phyloP scores from a whole-genome alignment of 2,329 filamentous ascomycete species.

The Camillea tinctor region DNA sequence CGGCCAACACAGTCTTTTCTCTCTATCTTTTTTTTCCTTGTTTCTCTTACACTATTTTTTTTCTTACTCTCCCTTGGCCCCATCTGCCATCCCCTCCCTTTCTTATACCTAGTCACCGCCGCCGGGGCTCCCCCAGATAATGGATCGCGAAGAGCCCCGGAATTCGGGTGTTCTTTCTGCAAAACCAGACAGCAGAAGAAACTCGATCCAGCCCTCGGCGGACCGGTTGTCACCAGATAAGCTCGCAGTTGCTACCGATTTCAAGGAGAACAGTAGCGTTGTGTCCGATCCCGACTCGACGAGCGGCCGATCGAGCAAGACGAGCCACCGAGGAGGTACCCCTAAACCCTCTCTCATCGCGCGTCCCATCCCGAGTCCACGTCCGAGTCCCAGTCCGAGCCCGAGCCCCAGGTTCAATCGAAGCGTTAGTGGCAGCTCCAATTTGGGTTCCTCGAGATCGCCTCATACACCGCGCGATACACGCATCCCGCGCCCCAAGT shows the following conservation, averaged over 20 bases:
- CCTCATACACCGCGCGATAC: constrained; percentile 23
- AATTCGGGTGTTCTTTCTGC: constrained; percentile 19
- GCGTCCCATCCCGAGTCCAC: constrained; percentile 4
- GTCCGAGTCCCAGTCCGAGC: constrained; percentile 9
- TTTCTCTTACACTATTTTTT: background rate
- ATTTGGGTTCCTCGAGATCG: constrained; percentile 12
- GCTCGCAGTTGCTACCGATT: constrained; percentile 14
- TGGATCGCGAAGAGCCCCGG: constrained; percentile 23
- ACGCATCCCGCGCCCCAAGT: constrained; percentile 28
- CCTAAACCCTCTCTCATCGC: constrained; percentile 8
- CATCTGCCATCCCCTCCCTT: no score
- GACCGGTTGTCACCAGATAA: constrained; percentile 14
- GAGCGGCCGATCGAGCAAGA: constrained; percentile 9
- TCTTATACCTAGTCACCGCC: background rate
- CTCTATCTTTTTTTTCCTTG: background rate
- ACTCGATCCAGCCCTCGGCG: constrained; percentile 19
- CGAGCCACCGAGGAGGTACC: constrained; percentile 13
- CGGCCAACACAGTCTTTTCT: constrained; percentile 4
- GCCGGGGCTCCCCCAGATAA: background rate
- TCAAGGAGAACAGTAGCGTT: constrained; percentile 22
- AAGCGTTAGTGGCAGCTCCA: constrained; percentile 10
- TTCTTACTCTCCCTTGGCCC: background rate
- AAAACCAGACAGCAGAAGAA: constrained; percentile 26
- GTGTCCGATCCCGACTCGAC: constrained; percentile 22
- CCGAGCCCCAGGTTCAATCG: constrained; percentile 10